phyloP scores from a whole-genome alignment of 78 protist species.

The Paratrimastix pyriformis region DNA sequence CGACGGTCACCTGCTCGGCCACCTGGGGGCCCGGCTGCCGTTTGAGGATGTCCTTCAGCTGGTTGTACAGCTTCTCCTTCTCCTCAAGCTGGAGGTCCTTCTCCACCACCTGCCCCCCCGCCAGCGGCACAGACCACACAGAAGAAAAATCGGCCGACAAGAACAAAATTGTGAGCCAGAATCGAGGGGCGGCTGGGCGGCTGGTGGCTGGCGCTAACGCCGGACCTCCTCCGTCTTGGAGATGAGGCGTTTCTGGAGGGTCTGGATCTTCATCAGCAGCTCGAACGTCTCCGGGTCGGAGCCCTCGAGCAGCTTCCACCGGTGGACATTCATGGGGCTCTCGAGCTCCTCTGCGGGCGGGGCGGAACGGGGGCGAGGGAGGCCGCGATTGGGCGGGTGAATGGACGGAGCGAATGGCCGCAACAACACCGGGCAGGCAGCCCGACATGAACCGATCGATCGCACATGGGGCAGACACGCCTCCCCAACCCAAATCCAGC shows the following conservation, averaged over 20 bases:
- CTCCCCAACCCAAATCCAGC: too few relatives aligned
- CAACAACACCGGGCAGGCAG: too few relatives aligned
- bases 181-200: too few relatives aligned
- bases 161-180: too few relatives aligned
- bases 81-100: constrained; percentile 66
- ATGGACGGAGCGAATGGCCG: too few relatives aligned
- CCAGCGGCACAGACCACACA: too few relatives aligned
- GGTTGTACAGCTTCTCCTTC: constrained; percentile 62
- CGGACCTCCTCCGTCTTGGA: constrained; percentile 64
- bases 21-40: constrained; percentile 75
- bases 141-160: too few relatives aligned
- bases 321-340: constrained; percentile 78
- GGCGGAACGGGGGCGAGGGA: too few relatives aligned
- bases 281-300: constrained; percentile 54
- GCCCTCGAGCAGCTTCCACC: constrained; percentile 71
- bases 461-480: too few relatives aligned
- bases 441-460: too few relatives aligned
- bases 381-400: too few relatives aligned
- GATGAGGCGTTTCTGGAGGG: constrained; percentile 74
- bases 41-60: constrained; percentile 65
- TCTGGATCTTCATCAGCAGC: constrained; percentile 71
- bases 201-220: too few relatives aligned
- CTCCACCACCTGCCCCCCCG: constrained; percentile 48
- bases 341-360: constrained; percentile 78
- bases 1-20: constrained; percentile 49